Evolutionary conservation across 306 rosid genomes (phyloP).

Genomic region (Bauhinia variegata): DNA sequence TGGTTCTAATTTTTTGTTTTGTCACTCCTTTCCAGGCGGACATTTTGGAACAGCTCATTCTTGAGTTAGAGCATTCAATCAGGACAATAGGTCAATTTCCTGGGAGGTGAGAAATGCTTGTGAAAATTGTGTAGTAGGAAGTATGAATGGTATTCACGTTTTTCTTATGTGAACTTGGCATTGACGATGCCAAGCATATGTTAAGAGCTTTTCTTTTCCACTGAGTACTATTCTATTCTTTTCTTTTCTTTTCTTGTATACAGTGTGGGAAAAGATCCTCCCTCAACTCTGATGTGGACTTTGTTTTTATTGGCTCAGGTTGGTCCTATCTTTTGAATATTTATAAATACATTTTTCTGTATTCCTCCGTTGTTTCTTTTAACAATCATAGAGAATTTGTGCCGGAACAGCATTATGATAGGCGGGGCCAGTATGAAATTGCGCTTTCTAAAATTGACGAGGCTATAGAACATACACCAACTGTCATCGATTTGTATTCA

Average conservation of each 20-base stretch:
- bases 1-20: conserved; percentile 29
- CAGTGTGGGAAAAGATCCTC: conserved; percentile 84
- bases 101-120: conserved; percentile 63
- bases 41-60: conserved; percentile 86
- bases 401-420: conserved; percentile 89
- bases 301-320: conserved; percentile 96
- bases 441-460: conserved; percentile 83
- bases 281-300: conserved; percentile 95
- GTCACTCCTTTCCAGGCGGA: conserved; percentile 68
- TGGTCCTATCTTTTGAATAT: conserved; percentile 25
- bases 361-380: not conserved
- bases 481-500: conserved; percentile 95
- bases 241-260: conserved; percentile 27
- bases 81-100: conserved; percentile 65
- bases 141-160: too few relatives aligned
- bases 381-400: conserved; percentile 30
- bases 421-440: conserved; percentile 74
- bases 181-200: not conserved
- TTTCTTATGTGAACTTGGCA: too few relatives aligned
- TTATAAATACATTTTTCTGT: conserved; percentile 6
- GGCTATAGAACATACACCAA: conserved; percentile 91
- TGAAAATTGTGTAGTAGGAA: too few relatives aligned
- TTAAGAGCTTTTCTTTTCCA: conserved; percentile 32
- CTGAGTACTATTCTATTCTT: conserved; percentile 25
- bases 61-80: conserved; percentile 77